phyloP scores from a whole-genome alignment of 805 yeast species.

The Saturnispora besseyi region DNA sequence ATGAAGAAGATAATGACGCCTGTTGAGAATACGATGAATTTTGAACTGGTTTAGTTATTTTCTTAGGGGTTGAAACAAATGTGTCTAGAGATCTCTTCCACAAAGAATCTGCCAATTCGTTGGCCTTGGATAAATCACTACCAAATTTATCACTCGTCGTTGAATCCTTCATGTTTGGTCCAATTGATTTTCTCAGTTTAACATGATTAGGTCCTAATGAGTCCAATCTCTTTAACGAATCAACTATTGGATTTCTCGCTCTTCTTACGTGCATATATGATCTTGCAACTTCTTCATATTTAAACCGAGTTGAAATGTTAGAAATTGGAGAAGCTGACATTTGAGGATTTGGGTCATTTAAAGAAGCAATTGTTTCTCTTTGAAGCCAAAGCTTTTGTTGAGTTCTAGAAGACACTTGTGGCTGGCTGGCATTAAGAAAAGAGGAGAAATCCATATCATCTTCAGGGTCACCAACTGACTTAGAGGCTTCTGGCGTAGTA shows the following conservation, averaged over 20 bases:
- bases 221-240: constrained; percentile 46
- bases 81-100: constrained; percentile 11
- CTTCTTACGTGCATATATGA: constrained; percentile 65
- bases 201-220: constrained; percentile 3
- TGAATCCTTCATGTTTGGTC: neutral
- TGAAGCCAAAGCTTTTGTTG: constrained; percentile 82
- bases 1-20: neutral
- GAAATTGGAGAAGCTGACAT: constrained; percentile 20
- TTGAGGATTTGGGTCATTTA: constrained; percentile 40
- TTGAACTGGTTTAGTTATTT: neutral
- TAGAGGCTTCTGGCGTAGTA: neutral
- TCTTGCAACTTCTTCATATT: constrained; percentile 66
- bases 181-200: neutral
- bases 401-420: constrained; percentile 55
- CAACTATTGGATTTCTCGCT: constrained; percentile 60
- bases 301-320: constrained; percentile 49
- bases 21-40: neutral
- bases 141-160: neutral
- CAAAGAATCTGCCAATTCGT: constrained; percentile 6
- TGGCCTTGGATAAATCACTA: constrained; percentile 5
- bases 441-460: constrained; percentile 15
- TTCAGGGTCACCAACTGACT: constrained; percentile 1
- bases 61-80: neutral
- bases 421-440: constrained; percentile 29
- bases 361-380: constrained; percentile 50